phyloP scores from a whole-genome alignment of 257 asterid genomes.

The Solanum etuberosum region DNA sequence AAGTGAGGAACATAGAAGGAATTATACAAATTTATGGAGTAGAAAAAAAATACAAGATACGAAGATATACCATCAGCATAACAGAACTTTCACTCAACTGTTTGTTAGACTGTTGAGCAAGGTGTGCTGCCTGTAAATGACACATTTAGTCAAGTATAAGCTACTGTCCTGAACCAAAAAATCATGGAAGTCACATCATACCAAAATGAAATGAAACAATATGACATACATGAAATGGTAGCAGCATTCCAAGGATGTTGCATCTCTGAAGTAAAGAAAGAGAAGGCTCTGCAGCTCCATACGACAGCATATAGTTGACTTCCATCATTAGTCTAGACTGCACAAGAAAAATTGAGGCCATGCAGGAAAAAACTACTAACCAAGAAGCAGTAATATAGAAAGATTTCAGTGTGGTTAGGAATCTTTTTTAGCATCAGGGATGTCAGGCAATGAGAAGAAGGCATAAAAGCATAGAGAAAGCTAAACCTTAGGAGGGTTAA shows the following conservation, averaged over 20 bases:
- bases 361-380: background rate
- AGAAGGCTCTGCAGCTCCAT: conserved; percentile 94
- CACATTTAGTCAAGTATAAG: background rate
- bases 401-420: background rate
- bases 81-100: conserved; percentile 25
- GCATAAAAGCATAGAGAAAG: background rate
- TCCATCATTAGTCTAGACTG: conserved; percentile 75
- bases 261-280: conserved; percentile 58
- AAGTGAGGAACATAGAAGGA: background rate
- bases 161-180: background rate
- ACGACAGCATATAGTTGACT: conserved; percentile 81
- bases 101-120: conserved; percentile 35
- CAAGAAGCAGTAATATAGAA: background rate
- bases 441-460: background rate
- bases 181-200: background rate
- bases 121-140: conserved; percentile 60
- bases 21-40: background rate
- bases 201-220: conserved; percentile 1
- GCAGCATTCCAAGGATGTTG: conserved; percentile 52
- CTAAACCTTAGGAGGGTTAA: background rate
- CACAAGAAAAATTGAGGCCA: conserved; percentile 1
- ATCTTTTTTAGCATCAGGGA: background rate
- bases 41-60: background rate
- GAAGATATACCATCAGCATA: conserved; percentile 60
- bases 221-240: conserved; percentile 73